phyloP scores from a whole-genome alignment of 2,329 filamentous ascomycete genomes.

The Fusarium sp. region DNA sequence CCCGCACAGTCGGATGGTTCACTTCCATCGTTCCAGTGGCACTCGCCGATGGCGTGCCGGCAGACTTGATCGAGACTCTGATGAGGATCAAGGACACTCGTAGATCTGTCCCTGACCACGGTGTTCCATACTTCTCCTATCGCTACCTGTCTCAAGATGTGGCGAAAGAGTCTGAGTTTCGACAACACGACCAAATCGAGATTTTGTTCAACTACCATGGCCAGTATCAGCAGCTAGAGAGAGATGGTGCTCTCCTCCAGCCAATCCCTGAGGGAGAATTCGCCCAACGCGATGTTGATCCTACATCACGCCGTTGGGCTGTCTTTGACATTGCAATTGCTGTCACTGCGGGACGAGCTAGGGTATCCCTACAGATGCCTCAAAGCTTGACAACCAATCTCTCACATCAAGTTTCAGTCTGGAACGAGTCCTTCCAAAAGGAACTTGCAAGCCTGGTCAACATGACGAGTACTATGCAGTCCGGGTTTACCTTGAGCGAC shows the following conservation, averaged over 20 bases:
- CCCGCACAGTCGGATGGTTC: constrained; percentile 58
- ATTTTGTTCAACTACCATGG: constrained; percentile 9
- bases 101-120: constrained; percentile 36
- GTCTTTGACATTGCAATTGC: constrained; percentile 1
- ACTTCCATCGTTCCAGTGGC: constrained; percentile 43
- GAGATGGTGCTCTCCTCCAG: background rate
- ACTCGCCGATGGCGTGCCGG: no score
- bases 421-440: background rate
- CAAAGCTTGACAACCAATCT: background rate
- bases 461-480: background rate
- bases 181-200: background rate
- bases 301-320: background rate
- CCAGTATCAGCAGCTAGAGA: constrained; percentile 7
- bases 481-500: background rate
- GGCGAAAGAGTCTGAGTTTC: no score
- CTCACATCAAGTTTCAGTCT: background rate
- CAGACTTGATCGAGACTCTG: constrained; percentile 43
- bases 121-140: no score
- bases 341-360: background rate
- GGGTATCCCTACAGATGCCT: background rate
- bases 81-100: constrained; percentile 50
- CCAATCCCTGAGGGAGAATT: background rate
- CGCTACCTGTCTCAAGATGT: no score
- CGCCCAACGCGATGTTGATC: background rate
- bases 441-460: background rate